phyloP scores from a whole-genome alignment of 805 yeast genomes.

The Candida chilensis region DNA sequence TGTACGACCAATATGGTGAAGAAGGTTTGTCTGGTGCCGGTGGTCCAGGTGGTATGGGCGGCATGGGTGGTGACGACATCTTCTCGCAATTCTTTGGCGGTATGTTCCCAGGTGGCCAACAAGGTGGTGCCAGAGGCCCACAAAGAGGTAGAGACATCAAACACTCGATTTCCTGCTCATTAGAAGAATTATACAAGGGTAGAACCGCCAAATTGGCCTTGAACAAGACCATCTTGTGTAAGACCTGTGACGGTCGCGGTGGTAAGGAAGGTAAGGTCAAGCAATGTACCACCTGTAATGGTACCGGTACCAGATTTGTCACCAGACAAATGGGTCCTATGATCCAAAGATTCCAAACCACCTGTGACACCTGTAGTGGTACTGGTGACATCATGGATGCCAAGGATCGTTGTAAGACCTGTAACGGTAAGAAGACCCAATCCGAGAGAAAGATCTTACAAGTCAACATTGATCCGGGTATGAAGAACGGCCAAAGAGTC shows the following conservation, averaged over 20 bases:
- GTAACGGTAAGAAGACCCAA: conserved; percentile 83
- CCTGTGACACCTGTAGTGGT: conserved; percentile 89
- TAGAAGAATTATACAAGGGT: conserved; percentile 93
- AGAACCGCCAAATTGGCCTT: conserved; percentile 90
- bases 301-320: conserved; percentile 84
- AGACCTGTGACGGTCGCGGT: conserved; percentile 88
- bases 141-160: conserved; percentile 84
- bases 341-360: conserved; percentile 95
- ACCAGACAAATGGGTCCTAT: conserved; percentile 99
- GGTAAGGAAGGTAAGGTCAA: conserved; percentile 89
- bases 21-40: conserved; percentile 78
- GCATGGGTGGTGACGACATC: conserved; percentile 62
- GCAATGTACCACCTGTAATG: conserved; percentile 81
- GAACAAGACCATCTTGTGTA: conserved; percentile 85
- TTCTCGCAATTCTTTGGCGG: conserved; percentile 78
- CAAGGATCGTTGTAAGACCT: conserved; percentile 78
- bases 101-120: conserved; percentile 53
- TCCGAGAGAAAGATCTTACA: conserved; percentile 88
- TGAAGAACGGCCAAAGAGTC: conserved; percentile 88
- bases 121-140: conserved; percentile 73
- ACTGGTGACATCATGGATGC: conserved; percentile 82
- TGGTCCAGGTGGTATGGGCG: conserved; percentile 53
- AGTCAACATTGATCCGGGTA: conserved; percentile 94
- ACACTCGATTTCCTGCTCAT: conserved; percentile 75
- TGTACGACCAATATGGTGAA: conserved; percentile 86